These are phyloP conservation scores for Claviceps sp. DNA, from an alignment of 2,329 filamentous ascomycete genomes.

Conservation along the genomic window DNA sequence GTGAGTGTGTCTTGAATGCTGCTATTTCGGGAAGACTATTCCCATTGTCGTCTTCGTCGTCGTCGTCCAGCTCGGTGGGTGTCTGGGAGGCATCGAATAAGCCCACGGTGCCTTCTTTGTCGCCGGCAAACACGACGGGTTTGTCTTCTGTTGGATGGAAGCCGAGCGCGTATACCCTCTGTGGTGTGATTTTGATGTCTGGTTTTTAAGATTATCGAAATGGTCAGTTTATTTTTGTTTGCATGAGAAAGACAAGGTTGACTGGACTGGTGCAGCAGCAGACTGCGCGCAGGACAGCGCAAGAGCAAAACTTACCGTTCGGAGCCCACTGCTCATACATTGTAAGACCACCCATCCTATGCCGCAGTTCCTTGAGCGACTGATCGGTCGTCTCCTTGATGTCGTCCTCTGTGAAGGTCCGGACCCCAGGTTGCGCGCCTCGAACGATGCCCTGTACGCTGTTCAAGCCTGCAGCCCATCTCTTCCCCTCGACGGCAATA, in stretches of 20 bases:
- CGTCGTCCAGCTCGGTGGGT: slow-evolving; percentile 43
- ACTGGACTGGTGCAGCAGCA: too few relatives aligned
- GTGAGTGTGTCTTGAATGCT: slow-evolving; percentile 77
- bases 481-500: slow-evolving; percentile 67
- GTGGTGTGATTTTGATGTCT: slow-evolving; percentile 86
- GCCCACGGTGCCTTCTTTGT: slow-evolving; percentile 83
- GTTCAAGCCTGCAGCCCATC: slow-evolving; percentile 54
- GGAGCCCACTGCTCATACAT: slow-evolving; percentile 78
- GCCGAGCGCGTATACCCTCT: slow-evolving; percentile 72
- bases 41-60: slow-evolving; percentile 47
- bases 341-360: slow-evolving; percentile 63
- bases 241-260: too few relatives aligned
- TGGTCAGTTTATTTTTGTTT: too few relatives aligned
- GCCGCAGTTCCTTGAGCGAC: slow-evolving; percentile 56
- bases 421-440: slow-evolving; percentile 64
- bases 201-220: background rate
- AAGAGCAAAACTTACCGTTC: slow-evolving; percentile 38
- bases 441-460: slow-evolving; percentile 46
- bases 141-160: slow-evolving; percentile 84
- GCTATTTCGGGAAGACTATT: slow-evolving; percentile 64
- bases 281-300: too few relatives aligned
- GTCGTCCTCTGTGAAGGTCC: slow-evolving; percentile 79
- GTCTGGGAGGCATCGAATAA: slow-evolving; percentile 80
- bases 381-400: slow-evolving; percentile 67
- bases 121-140: slow-evolving; percentile 79